Conservation (phyloP, 2,329 filamentous ascomycete genomes). For the Nannizzia gypsea region DNA sequence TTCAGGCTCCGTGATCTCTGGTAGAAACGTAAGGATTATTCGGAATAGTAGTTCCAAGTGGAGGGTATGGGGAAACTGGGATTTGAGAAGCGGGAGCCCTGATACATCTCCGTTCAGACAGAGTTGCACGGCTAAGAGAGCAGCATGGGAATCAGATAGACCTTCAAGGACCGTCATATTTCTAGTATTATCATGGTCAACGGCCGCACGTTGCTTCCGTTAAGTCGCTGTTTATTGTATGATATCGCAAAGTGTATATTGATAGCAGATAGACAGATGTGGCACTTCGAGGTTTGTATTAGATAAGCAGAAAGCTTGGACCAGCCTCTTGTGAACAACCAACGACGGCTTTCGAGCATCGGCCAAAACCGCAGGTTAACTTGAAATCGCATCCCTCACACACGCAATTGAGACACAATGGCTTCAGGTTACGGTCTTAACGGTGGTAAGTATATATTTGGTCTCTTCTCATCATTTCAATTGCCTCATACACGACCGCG, state of each 20-base stretch:
- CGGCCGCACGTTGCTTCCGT: background rate
- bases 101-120: constrained; percentile 44
- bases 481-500: background rate
- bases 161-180: constrained; percentile 28
- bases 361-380: constrained; percentile 5
- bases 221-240: background rate
- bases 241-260: background rate
- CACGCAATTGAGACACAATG: constrained; percentile 26
- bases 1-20: constrained; percentile 44
- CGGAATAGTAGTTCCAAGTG: constrained; percentile 45
- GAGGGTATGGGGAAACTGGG: constrained; percentile 35
- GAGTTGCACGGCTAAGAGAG: constrained; percentile 47
- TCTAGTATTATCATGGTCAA: constrained; percentile 10
- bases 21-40: constrained; percentile 51
- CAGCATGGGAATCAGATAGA: constrained; percentile 45
- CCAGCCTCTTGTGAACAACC: constrained; percentile 9
- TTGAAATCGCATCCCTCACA: background rate
- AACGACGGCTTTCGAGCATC: background rate
- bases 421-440: constrained; percentile 45
- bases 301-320: constrained; percentile 8
- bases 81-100: constrained; percentile 41
- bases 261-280: background rate
- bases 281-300: background rate
- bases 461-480: background rate
- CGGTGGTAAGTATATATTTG: constrained; percentile 33